phyloP scores from a whole-genome alignment of 2,329 filamentous ascomycete species.

The Pseudocercospora cruenta region DNA sequence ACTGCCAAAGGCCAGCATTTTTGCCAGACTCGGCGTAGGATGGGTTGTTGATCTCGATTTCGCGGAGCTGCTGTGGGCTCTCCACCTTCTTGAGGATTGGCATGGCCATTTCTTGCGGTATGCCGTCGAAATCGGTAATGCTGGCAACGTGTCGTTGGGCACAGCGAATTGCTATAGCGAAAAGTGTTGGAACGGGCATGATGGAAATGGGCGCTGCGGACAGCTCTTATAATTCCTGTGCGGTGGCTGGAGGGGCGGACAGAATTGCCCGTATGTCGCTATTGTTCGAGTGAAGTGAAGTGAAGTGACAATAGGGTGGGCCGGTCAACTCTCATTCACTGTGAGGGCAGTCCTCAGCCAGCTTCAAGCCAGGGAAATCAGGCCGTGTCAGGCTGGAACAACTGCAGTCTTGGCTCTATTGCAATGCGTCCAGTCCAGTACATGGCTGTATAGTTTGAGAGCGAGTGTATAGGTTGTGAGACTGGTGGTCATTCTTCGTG shows the following conservation, averaged over 20 bases:
- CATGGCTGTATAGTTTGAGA: background rate
- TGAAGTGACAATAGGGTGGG: background rate
- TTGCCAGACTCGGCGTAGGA: slow-evolving; percentile 67
- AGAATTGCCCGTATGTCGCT: background rate
- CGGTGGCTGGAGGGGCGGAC: slow-evolving; percentile 4
- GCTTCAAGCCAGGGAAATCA: background rate
- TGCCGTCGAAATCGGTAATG: slow-evolving; percentile 70
- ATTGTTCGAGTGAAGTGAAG: slow-evolving; percentile 3
- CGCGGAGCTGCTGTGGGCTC: slow-evolving; percentile 70
- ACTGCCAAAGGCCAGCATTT: slow-evolving; percentile 74
- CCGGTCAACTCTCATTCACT: background rate
- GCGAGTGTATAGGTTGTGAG: background rate
- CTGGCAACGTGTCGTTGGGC: slow-evolving; percentile 47
- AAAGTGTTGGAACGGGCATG: slow-evolving; percentile 42
- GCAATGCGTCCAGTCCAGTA: background rate
- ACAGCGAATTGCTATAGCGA: slow-evolving; percentile 45
- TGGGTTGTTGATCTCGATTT: slow-evolving; percentile 74
- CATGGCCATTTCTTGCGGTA: slow-evolving; percentile 68
- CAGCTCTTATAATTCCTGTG: slow-evolving; percentile 3
- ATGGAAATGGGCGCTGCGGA: slow-evolving; percentile 4
- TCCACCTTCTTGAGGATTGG: slow-evolving; percentile 73
- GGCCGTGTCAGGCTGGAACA: background rate
- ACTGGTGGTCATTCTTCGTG: background rate
- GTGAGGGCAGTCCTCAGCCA: slow-evolving; percentile 1
- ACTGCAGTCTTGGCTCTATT: background rate